phyloP scores from a whole-genome alignment of 805 yeast genomes.

The Zygosaccharomyces bailii region DNA sequence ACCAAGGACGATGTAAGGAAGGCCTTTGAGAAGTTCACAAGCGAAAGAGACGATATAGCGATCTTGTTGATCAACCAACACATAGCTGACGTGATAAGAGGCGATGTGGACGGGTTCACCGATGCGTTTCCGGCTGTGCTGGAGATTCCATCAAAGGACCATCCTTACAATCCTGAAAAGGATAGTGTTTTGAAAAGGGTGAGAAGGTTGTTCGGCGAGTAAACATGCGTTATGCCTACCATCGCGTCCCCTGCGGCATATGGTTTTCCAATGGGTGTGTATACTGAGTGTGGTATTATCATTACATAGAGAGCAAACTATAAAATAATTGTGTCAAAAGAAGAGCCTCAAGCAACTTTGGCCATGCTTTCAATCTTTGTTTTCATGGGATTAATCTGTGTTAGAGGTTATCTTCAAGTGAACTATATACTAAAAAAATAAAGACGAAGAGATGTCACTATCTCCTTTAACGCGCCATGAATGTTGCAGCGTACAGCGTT shows the following conservation, averaged over 20 bases:
- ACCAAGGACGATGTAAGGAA: conserved; percentile 68
- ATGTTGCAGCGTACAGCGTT: too few species aligned
- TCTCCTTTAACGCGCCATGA: too few species aligned
- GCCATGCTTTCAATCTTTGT: too few species aligned
- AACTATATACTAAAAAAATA: too few species aligned
- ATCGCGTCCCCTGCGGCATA: too few species aligned
- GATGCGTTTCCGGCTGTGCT: conserved; percentile 94
- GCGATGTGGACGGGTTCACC: conserved; percentile 74
- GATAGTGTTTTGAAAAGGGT: conserved; percentile 93
- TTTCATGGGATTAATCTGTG: neutral
- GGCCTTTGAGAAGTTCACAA: conserved; percentile 72
- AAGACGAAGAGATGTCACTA: too few species aligned
- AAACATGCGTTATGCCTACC: conserved; percentile 17
- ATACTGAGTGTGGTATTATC: neutral
- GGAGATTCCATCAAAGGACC: conserved; percentile 97
- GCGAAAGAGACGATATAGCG: conserved; percentile 82
- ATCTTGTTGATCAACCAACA: conserved; percentile 91
- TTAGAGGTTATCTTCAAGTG: neutral
- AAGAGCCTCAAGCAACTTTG: too few species aligned
- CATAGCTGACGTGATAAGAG: conserved; percentile 85
- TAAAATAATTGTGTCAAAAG: too few species aligned
- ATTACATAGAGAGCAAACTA: neutral
- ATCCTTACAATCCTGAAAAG: conserved; percentile 98
- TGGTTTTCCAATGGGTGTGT: too few species aligned
- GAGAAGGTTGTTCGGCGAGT: conserved; percentile 92